phyloP scores from a whole-genome alignment of 2,329 filamentous ascomycete species.

The Aspergillus quadrilineatus region DNA sequence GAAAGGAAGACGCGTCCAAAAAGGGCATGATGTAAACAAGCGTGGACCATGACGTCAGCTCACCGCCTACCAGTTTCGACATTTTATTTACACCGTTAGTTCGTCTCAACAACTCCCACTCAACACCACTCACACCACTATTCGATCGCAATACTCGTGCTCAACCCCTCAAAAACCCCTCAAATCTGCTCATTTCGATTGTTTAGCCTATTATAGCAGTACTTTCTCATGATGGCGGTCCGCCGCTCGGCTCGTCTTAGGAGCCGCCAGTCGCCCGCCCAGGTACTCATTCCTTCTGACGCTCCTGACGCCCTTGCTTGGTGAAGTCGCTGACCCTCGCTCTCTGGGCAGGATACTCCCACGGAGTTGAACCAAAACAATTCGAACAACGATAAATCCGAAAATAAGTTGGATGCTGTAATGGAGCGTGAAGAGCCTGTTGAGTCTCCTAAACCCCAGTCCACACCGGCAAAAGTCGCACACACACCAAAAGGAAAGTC shows the following conservation, averaged over 20 bases:
- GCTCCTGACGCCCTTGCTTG: conserved; percentile 10
- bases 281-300: conserved; percentile 29
- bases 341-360: conserved; percentile 12
- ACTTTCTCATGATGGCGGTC: conserved; percentile 32
- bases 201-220: no score
- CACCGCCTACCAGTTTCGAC: conserved; percentile 11
- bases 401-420: conserved; percentile 44
- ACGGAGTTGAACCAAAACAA: conserved; percentile 10
- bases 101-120: background rate
- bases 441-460: conserved; percentile 24
- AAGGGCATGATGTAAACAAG: conserved; percentile 11
- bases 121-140: background rate
- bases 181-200: background rate
- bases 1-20: background rate
- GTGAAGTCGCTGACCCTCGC: conserved; percentile 10
- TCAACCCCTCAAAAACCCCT: background rate
- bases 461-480: conserved; percentile 12
- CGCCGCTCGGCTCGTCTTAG: conserved; percentile 44
- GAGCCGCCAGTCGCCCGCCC: conserved; percentile 29
- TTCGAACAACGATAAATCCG: conserved; percentile 7
- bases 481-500: conserved; percentile 25
- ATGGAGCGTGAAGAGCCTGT: conserved; percentile 48
- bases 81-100: conserved; percentile 12
- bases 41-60: conserved; percentile 6
- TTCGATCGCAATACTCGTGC: background rate